phyloP scores from a whole-genome alignment of 768 basidiomycete species.

The Xanthoconium purpureum region DNA sequence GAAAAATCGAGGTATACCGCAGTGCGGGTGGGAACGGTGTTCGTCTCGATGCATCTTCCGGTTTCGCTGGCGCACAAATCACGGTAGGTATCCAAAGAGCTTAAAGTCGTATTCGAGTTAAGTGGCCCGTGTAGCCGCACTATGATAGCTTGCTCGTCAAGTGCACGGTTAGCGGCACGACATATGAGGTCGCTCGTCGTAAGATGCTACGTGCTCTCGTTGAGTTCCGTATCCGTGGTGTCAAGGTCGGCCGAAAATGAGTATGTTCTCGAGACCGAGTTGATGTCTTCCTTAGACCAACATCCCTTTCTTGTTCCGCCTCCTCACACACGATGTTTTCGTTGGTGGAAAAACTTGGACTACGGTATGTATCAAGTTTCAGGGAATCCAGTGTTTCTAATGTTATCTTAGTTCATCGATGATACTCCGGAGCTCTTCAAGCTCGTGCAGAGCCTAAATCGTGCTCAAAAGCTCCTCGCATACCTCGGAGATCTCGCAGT shows the following conservation, averaged over 20 bases:
- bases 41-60: slow-evolving; percentile 92
- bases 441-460: slow-evolving; percentile 95
- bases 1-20: slow-evolving; percentile 99
- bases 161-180: slow-evolving; percentile 92
- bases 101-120: slow-evolving; percentile 1
- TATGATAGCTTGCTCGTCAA: slow-evolving; percentile 98
- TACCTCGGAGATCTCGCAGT: slow-evolving; percentile 98
- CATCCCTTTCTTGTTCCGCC: slow-evolving; percentile 98
- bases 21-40: slow-evolving; percentile 99
- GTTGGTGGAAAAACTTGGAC: slow-evolving; percentile 98
- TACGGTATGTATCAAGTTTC: slow-evolving; percentile 50
- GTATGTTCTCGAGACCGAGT: not conserved
- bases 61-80: slow-evolving; percentile 98
- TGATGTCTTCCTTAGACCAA: slow-evolving; percentile 64
- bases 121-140: slow-evolving; percentile 62
- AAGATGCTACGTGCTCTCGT: slow-evolving; percentile 99
- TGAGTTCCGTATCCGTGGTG: slow-evolving; percentile 98
- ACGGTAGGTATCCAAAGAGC: slow-evolving; percentile 55
- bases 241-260: slow-evolving; percentile 58
- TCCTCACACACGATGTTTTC: slow-evolving; percentile 95
- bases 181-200: slow-evolving; percentile 95
- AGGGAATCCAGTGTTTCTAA: slow-evolving; percentile 7
- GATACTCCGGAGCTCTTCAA: slow-evolving; percentile 99
- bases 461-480: slow-evolving; percentile 94
- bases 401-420: slow-evolving; percentile 80